Conservation (phyloP, 1,284 basidiomycete genomes). For the Coniophora puteana region DNA sequence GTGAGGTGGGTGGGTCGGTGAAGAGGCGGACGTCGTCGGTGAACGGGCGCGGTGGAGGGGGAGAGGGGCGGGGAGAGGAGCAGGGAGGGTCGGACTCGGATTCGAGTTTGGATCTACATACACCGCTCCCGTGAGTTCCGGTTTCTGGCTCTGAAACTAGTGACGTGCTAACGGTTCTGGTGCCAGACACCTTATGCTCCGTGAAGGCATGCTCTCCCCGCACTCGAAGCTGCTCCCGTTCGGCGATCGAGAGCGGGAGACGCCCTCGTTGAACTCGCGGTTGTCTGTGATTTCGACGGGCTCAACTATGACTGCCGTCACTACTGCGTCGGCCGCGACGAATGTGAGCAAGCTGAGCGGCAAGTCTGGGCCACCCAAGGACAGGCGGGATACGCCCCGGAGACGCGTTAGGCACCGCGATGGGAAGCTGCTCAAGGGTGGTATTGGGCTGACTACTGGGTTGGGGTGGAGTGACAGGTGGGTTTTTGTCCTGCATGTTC, state of each 20-base stretch:
- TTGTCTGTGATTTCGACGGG: too few relatives aligned
- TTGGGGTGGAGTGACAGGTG: conserved; percentile 82
- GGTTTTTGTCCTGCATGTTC: conserved; percentile 16
- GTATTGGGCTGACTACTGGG: conserved; percentile 76
- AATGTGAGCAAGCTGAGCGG: conserved; percentile 35
- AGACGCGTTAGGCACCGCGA: conserved; percentile 69
- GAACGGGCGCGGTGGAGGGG: background rate
- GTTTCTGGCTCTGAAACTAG: too few relatives aligned
- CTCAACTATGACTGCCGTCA: conserved; percentile 8
- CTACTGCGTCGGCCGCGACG: conserved; percentile 28
- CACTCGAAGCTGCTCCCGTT: conserved; percentile 63
- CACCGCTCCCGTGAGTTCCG: conserved; percentile 66
- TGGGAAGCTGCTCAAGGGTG: conserved; percentile 60
- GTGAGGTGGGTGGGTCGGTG: background rate
- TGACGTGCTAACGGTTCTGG: too few relatives aligned
- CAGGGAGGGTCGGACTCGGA: conserved; percentile 40
- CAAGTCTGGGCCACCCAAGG: conserved; percentile 54
- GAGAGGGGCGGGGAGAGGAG: conserved; percentile 9
- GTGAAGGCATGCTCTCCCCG: conserved; percentile 71
- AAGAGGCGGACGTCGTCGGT: background rate
- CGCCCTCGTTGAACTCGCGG: too few relatives aligned
- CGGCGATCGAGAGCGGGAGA: too few relatives aligned
- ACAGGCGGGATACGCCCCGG: conserved; percentile 60
- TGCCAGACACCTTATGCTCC: conserved; percentile 65
- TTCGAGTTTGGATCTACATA: conserved; percentile 73